Base-by-base conservation (phyloP, 805 yeast genomes). In the Torulaspora gathmanii region DNA sequence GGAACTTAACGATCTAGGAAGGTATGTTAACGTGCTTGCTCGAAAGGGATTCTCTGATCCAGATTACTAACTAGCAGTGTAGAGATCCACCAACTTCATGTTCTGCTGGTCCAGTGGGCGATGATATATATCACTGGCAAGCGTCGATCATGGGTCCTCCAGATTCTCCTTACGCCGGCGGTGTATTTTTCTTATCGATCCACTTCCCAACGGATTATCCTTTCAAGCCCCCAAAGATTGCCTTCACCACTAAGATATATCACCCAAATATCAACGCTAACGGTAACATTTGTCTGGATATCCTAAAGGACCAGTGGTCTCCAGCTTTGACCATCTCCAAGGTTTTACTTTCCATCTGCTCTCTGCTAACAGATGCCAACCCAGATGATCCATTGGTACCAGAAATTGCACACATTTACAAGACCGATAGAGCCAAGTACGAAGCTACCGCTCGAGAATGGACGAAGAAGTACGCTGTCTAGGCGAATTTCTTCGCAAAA, bases 191-290 rank as follows among this genome's bases (percentile, higher is more conserved):
- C 77, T 78, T 93, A 52, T 82, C 95, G 44, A 89, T 93, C 68
- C 95, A 89, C 68, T 93, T 93, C 85, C 99, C 99, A 67, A 90
- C 98, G 47, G 98, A 93, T 70, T 93, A 93, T 70, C 99, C 99
- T 45, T 93, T 91, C 77, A 93, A 93, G 73, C 97, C 99, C 46
- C 99, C 99, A 54, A 91, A 89, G 75, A 82, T 84, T 54, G 77
- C 80, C 51, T 91, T 91, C 77, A 88, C 95, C 56, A 91, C 99
- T 40, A 86, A 90, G 72, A 90, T 91, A 67, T 91, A 91, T 70
- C 99, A 91, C 68, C 98, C 98, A 60, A 91, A 91, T 72, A 91
- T 91, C 73, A 90, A 91, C 72, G 81, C 91, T 44, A 87, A 86
- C 64, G 99, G 99, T 67, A 84, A 89, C 69, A 91, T 91, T 62